phyloP scores from a whole-genome alignment of 495 filamentous ascomycete species.

The Endocarpon pusillum region DNA sequence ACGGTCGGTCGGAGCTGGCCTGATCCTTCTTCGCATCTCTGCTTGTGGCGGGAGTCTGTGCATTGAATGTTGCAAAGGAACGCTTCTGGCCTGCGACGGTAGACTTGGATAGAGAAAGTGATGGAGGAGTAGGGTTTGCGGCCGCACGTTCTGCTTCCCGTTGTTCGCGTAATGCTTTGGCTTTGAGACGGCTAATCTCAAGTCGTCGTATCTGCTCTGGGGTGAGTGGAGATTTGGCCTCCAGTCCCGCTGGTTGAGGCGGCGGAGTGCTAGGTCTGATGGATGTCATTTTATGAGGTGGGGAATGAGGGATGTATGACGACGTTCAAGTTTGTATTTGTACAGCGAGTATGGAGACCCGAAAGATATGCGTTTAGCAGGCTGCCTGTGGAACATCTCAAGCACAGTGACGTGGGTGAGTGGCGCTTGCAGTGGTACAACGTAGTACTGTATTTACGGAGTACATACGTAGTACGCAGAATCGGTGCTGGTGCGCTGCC shows the following conservation, averaged over 20 bases:
- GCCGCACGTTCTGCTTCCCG: slow-evolving; percentile 37
- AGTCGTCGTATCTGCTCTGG: slow-evolving; percentile 58
- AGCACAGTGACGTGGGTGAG: too few relatives aligned
- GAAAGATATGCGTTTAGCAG: too few relatives aligned
- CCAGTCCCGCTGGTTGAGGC: slow-evolving; percentile 16
- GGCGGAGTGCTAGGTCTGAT: slow-evolving; percentile 48
- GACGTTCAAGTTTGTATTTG: too few relatives aligned
- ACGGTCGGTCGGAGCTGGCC: slow-evolving; percentile 18
- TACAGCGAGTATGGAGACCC: too few relatives aligned
- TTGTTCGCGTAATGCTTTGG: slow-evolving; percentile 70
- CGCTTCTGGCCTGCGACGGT: slow-evolving; percentile 37
- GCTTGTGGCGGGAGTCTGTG: slow-evolving; percentile 40
- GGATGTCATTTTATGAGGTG: slow-evolving; percentile 13
- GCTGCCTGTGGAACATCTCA: too few relatives aligned
- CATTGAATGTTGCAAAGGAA: slow-evolving; percentile 43
- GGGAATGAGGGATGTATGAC: too few relatives aligned
- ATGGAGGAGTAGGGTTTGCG: slow-evolving; percentile 9
- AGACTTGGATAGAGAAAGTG: slow-evolving; percentile 15
- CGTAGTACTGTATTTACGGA: too few relatives aligned
- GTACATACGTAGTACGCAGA: too few relatives aligned
- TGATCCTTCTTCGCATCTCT: slow-evolving; percentile 43
- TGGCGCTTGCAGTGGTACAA: too few relatives aligned
- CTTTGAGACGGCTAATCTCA: slow-evolving; percentile 78
- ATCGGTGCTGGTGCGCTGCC: too few relatives aligned
- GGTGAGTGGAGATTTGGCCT: slow-evolving; percentile 39